These are phyloP conservation scores for Aspergillus nidulans DNA, from an alignment of 495 filamentous ascomycete genomes.

Conservation along the genomic window DNA sequence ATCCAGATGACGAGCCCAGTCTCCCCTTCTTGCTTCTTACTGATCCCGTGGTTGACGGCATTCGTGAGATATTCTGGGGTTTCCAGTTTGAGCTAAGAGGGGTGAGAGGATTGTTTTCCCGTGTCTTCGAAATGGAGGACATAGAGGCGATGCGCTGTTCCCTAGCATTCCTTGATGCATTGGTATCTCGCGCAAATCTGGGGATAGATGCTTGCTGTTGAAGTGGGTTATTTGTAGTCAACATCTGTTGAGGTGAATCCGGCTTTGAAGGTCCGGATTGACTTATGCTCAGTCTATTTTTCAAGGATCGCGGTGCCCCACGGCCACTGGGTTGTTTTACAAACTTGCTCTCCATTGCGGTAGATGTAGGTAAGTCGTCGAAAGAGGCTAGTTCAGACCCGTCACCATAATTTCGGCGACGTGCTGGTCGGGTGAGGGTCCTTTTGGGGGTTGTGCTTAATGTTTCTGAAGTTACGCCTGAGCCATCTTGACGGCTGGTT, in stretches of 20 bases:
- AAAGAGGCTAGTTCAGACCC: conserved; percentile 88
- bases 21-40: conserved; percentile 54
- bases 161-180: conserved; percentile 81
- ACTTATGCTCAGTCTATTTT: conserved; percentile 58
- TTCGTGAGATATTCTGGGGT: conserved; percentile 60
- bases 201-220: conserved; percentile 56
- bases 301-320: conserved; percentile 61
- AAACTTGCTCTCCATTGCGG: conserved; percentile 72
- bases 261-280: conserved; percentile 29
- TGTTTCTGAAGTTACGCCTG: conserved; percentile 46
- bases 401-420: conserved; percentile 79
- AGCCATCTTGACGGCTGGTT: conserved; percentile 40
- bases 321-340: conserved; percentile 71
- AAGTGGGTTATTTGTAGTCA: conserved; percentile 40
- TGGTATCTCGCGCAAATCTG: conserved; percentile 89
- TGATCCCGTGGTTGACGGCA: conserved; percentile 32
- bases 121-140: conserved; percentile 30
- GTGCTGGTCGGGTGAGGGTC: conserved; percentile 68
- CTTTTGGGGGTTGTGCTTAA: conserved; percentile 48
- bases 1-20: conserved; percentile 44
- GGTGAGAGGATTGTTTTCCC: conserved; percentile 53
- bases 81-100: conserved; percentile 76
- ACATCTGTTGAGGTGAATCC: conserved; percentile 53
- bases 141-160: conserved; percentile 69
- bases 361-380: conserved; percentile 91